Conservation (phyloP, 2,329 filamentous ascomycete species). For the Hysterium pulicare region DNA sequence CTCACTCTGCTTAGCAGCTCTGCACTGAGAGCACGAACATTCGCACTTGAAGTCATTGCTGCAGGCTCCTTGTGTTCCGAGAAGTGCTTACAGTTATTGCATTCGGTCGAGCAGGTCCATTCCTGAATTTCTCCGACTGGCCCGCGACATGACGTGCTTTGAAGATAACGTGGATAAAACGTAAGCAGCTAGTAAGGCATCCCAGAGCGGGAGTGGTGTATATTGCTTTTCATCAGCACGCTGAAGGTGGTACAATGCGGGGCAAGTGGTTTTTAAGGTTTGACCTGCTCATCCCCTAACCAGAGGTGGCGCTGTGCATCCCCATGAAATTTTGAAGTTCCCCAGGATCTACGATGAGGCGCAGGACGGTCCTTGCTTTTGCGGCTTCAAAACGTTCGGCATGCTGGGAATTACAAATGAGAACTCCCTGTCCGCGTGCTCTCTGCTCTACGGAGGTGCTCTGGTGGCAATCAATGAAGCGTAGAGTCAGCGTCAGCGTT, state of each 20-base stretch:
- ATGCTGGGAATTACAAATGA: constrained; percentile 13
- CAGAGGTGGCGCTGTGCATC: constrained; percentile 13
- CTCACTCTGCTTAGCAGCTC: no score
- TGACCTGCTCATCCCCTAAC: constrained; percentile 25
- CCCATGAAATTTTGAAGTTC: constrained; percentile 12
- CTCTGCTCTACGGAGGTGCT: neutral
- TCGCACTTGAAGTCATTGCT: no score
- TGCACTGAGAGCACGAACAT: no score
- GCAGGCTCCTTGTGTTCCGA: no score
- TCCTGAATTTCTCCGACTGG: constrained; percentile 9
- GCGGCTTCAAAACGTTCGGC: constrained; percentile 31
- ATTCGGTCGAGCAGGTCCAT: neutral
- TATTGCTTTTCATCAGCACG: no score
- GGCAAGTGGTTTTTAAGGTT: constrained; percentile 31
- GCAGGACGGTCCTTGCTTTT: constrained; percentile 22
- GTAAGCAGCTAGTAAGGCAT: no score
- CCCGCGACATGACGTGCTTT: neutral
- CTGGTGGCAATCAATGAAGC: neutral
- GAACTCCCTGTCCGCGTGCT: constrained; percentile 3
- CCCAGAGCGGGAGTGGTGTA: no score
- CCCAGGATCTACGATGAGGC: constrained; percentile 28
- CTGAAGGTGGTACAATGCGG: no score
- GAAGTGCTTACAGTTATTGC: no score
- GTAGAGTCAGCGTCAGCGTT: neutral
- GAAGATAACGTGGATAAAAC: no score